Conservation (phyloP, 768 basidiomycete species). For the Suillus luteus region DNA sequence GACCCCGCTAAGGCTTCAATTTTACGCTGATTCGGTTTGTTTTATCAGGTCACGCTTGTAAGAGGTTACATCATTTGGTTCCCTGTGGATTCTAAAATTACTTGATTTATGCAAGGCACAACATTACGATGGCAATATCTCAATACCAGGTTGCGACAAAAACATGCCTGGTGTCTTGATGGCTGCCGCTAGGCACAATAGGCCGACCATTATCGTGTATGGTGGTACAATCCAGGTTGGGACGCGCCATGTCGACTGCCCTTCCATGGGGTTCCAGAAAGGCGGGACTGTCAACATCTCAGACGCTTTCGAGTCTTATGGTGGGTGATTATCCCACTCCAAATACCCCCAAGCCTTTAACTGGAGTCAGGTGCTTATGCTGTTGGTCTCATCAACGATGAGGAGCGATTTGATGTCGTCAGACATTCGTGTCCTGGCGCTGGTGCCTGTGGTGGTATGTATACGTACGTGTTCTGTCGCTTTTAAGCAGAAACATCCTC, state of each 20-base stretch:
- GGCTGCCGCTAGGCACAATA: conserved; percentile 83
- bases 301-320: conserved; percentile 85
- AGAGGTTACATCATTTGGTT: conserved; percentile 10
- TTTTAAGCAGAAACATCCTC: not conserved
- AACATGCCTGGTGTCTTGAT: conserved; percentile 92
- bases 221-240: conserved; percentile 85
- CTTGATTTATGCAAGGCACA: conserved; percentile 56
- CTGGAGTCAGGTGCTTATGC: conserved; percentile 66
- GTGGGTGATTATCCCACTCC: conserved; percentile 34
- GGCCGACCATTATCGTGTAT: conserved; percentile 86
- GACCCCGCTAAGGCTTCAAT: not conserved
- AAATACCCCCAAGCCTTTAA: conserved; percentile 4
- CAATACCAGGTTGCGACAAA: conserved; percentile 88
- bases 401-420: conserved; percentile 82
- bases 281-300: conserved; percentile 86
- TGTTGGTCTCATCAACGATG: conserved; percentile 76
- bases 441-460: conserved; percentile 89
- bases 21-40: conserved; percentile 9
- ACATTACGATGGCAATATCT: conserved; percentile 87
- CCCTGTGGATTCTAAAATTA: not conserved
- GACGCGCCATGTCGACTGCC: conserved; percentile 76
- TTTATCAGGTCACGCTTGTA: conserved; percentile 57
- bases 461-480: conserved; percentile 51
- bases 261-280: conserved; percentile 70
- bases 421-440: conserved; percentile 83